Percentiles rank a stretch among this genome's conserved stretches.
Evolutionary conservation across 805 yeast genomes (phyloP).

Genomic region (Teunomyces barrocoloradensis): DNA sequence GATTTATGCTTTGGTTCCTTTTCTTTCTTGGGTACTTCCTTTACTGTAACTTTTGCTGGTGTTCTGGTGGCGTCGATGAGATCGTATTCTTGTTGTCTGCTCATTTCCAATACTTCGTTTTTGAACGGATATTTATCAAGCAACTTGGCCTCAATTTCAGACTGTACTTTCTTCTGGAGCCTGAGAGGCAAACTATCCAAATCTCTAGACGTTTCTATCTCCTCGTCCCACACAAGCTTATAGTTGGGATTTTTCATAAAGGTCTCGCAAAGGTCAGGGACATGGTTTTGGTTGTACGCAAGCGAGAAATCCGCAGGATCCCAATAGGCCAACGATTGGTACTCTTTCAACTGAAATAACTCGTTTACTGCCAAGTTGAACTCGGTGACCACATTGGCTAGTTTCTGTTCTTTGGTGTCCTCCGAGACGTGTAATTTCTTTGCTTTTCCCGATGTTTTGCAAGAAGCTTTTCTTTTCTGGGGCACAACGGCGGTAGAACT

Average conservation of each 20-base stretch:
- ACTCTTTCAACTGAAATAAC: conserved; percentile 60
- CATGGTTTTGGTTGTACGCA: conserved; percentile 15
- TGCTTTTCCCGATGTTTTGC: not conserved
- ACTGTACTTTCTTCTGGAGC: conserved; percentile 36
- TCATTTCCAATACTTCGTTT: conserved; percentile 24
- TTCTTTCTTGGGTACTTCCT: not conserved
- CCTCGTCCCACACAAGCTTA: conserved; percentile 33
- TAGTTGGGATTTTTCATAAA: conserved; percentile 26
- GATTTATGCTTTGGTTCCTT: not conserved
- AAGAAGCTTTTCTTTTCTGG: conserved; percentile 6
- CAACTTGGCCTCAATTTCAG: conserved; percentile 31
- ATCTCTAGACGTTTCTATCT: conserved; percentile 18
- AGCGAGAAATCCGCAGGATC: conserved; percentile 48
- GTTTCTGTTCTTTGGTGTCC: conserved; percentile 14
- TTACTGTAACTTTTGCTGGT: not conserved
- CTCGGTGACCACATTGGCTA: conserved; percentile 44
- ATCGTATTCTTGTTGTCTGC: conserved; percentile 19
- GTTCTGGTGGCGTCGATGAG: conserved; percentile 12
- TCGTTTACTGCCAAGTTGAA: conserved; percentile 56
- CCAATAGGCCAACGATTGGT: conserved; percentile 59
- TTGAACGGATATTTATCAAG: conserved; percentile 37
- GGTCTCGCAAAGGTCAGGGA: conserved; percentile 33
- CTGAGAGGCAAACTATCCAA: conserved; percentile 36
- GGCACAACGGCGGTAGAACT: not conserved
- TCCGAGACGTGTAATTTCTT: not conserved